Evolutionary conservation across 2,329 filamentous ascomycete genomes (phyloP).

Genomic region (Diaporthe sp.): DNA sequence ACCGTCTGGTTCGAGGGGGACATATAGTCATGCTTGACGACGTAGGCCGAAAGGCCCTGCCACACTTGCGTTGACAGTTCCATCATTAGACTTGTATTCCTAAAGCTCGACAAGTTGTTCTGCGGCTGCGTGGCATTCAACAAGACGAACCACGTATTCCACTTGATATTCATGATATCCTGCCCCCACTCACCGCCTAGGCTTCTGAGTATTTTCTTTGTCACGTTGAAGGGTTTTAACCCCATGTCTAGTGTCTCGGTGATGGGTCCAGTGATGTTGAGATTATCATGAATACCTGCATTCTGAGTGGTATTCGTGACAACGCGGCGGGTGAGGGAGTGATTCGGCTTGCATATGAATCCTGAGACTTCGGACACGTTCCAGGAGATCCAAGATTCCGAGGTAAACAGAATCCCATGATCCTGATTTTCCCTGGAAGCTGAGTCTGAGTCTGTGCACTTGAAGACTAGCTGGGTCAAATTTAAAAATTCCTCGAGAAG

Average conservation of each 20-base stretch:
- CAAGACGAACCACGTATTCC: background rate
- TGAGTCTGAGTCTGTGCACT: background rate
- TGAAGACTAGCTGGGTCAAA: background rate
- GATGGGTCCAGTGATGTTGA: background rate
- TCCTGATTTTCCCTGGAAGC: background rate
- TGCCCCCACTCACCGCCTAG: background rate
- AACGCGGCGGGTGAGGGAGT: background rate
- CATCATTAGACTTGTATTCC: background rate
- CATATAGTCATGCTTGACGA: background rate
- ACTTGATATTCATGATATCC: background rate
- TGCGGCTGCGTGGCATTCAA: background rate
- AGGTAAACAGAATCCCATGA: background rate
- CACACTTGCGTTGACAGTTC: background rate
- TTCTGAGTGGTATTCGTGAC: background rate
- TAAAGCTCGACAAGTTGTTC: background rate
- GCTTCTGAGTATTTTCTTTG: background rate
- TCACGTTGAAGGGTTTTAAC: background rate
- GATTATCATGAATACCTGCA: background rate
- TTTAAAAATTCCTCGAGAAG: background rate
- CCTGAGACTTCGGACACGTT: background rate
- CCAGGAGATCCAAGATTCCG: rapidly evolving
- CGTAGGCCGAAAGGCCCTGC: background rate
- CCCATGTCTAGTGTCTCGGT: background rate
- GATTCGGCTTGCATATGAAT: background rate
- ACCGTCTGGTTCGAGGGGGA: background rate